Base-by-base conservation (phyloP, 2,329 filamentous ascomycete species). In the Trichoderma sp. region DNA sequence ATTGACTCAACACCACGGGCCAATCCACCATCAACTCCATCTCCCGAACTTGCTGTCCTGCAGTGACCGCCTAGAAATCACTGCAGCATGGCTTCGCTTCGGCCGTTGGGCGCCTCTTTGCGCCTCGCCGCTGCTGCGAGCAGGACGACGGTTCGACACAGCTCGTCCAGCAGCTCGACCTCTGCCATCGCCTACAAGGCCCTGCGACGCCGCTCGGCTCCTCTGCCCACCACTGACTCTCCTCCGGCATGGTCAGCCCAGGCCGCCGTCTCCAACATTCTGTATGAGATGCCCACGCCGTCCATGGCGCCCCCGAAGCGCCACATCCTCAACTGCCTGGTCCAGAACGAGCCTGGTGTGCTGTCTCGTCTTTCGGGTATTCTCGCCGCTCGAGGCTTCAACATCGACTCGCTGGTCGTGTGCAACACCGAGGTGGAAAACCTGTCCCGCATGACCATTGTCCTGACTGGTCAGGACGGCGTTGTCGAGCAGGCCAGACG, bases 301-400 rank as follows among this genome's bases (percentile, higher is more conserved):
- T 95, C 95, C 16, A 89, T 89, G 80, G 92, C 92, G 29, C 96
- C 97, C 9, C 93, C 95, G 62, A 98, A 98, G 88, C 93, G 95
- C 73, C 97, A 99, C 86, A 91, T 99, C 83, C 92, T 99, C 85
- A 99, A 99, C 87, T 99, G 97, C 84, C 91, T 99, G 77, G 97
- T 99, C 77, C 97, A 99, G 86, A 99, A 99, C 87, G 97, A 99
- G 88, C 97, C 97, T 14, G 97, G 97, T 87, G 97, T 99, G 75
- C 89, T 99, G 75, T 98, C 96, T 71, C 95, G 97, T 76, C 94
- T 99, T 11, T 98, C 97, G 1, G 97, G 97, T 74, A 98, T 99
- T 82, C 89, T 99, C 41, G 97, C 97, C 14, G 97, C 97, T 60
- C 92, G 97, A 76, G 97, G 97, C 79, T 99, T 99, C 91, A 99